Base-by-base conservation (phyloP, 208 protist species). In the Strigomonas galati region DNA sequence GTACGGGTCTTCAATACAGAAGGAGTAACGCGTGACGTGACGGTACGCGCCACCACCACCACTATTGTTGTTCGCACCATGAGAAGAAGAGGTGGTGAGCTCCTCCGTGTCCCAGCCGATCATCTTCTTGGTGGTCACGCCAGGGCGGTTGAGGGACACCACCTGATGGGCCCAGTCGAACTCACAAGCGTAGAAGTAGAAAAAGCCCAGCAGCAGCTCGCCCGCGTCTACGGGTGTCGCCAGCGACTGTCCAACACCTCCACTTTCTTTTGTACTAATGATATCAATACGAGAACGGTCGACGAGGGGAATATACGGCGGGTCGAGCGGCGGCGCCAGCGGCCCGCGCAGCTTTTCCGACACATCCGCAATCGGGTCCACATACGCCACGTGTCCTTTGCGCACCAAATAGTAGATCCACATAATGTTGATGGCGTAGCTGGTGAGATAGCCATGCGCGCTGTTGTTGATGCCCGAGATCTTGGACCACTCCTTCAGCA, bases 401-500 rank as follows among this genome's bases (percentile, higher is more conserved):
- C 93, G 86, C 24, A 97, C 81, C n/a, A 97, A 82, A 65, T 85
- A 97, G 66, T 95, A 97, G 37, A 97, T 92, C 85, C 87, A 97
- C 83, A 97, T 80, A 19, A 97, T 93, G 67, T 92, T 93, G 43
- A 97, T 80, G 14, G 91, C 88, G 69, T 97, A 97, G 69, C 85
- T 93, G 27, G 91, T 95, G 56, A 97, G 78, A 62, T 89, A 95
- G 6, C 91, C 91, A 71, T 90, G 89, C 6, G 92, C 68, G 27
- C 89, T 93, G 77, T 97, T 94, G 78, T 97, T 97, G 27, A 97
- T 84, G 19, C 87, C 84, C 52, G 78, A 88, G 17, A 77, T 89
- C 70, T 97, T 97, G 28, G 84, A 92, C 91, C 91, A 97, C 58
- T 95, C 87, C 77, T 97, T 97, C 59, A 97, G 69, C 35, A 94